phyloP scores from a whole-genome alignment of 345 rosid genomes.

The Acer negundo region DNA sequence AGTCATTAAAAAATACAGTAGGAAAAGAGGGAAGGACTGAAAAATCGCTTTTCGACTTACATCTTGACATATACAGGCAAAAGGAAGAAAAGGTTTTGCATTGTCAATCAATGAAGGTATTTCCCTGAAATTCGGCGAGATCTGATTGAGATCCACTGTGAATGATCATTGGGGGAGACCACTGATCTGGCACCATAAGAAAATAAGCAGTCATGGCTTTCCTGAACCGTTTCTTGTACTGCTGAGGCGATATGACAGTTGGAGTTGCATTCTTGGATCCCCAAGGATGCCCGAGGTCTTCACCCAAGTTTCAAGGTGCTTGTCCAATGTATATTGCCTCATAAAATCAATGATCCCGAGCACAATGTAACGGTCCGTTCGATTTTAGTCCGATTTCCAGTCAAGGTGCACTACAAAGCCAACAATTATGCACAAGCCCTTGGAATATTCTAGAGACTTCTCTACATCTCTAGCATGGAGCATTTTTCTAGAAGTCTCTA shows the following conservation, averaged over 20 bases:
- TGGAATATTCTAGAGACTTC: too few species aligned
- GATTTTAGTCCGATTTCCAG: too few species aligned
- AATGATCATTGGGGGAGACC: conserved; percentile 58
- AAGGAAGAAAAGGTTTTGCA: conserved; percentile 9
- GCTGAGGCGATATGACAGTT: conserved; percentile 89
- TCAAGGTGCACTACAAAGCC: too few species aligned
- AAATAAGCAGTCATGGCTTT: conserved; percentile 94
- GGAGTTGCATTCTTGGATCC: conserved; percentile 73
- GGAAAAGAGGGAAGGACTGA: background rate
- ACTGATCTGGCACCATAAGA: conserved; percentile 95
- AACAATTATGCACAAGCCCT: too few species aligned
- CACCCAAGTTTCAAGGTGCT: conserved; percentile 96
- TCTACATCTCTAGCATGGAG: too few species aligned
- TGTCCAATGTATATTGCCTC: conserved; percentile 99
- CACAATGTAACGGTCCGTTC: conserved; percentile 22
- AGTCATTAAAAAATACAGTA: conserved; percentile 9
- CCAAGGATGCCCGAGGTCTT: conserved; percentile 83
- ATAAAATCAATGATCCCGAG: conserved; percentile 91
- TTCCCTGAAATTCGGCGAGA: conserved; percentile 31
- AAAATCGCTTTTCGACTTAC: conserved; percentile 14
- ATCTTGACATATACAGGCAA: conserved; percentile 22
- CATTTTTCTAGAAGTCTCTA: too few species aligned
- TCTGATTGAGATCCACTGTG: conserved; percentile 51
- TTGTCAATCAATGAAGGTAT: conserved; percentile 28
- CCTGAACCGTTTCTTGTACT: conserved; percentile 89